A percentile compares a stretch with the other conserved stretches of the same genome.
Evolutionary conservation across 371 early-diverging fungal species (phyloP).

Genomic region (Umbelopsis sp.): DNA sequence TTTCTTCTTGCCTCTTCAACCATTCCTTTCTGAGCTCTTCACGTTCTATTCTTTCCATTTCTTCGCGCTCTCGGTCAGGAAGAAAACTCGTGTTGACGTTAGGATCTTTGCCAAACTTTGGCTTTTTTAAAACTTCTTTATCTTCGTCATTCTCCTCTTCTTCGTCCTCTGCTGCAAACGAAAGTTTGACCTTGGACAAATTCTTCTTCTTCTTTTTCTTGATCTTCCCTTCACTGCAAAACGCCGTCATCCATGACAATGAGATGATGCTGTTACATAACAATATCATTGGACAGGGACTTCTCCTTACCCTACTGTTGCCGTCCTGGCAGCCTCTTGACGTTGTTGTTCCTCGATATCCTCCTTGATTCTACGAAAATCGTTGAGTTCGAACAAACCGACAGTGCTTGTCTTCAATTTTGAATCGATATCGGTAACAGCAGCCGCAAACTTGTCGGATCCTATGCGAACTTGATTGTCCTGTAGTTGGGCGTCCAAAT

Average conservation of each 20-base stretch:
- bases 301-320: conserved; percentile 38
- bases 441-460: conserved; percentile 81
- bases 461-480: conserved; percentile 79
- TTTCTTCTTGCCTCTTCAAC: conserved; percentile 78
- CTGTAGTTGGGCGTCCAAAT: conserved; percentile 20
- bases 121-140: conserved; percentile 47
- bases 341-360: conserved; percentile 80
- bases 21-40: conserved; percentile 82
- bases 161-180: conserved; percentile 66
- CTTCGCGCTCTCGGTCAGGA: conserved; percentile 92
- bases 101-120: conserved; percentile 84
- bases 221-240: conserved; percentile 56
- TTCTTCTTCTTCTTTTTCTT: conserved; percentile 63
- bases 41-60: conserved; percentile 69
- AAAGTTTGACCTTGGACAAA: conserved; percentile 66
- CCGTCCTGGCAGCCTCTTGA: conserved; percentile 76
- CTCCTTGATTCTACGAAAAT: conserved; percentile 86
- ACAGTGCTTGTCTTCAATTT: conserved; percentile 87
- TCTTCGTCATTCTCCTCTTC: conserved; percentile 34
- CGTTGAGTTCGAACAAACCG: conserved; percentile 87
- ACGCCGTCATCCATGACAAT: background rate
- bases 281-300: no score
- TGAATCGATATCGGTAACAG: conserved; percentile 77
- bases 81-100: conserved; percentile 91
- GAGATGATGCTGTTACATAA: no score